Base-by-base conservation (phyloP, 768 basidiomycete genomes). In the Aureoboletus auriporus region DNA sequence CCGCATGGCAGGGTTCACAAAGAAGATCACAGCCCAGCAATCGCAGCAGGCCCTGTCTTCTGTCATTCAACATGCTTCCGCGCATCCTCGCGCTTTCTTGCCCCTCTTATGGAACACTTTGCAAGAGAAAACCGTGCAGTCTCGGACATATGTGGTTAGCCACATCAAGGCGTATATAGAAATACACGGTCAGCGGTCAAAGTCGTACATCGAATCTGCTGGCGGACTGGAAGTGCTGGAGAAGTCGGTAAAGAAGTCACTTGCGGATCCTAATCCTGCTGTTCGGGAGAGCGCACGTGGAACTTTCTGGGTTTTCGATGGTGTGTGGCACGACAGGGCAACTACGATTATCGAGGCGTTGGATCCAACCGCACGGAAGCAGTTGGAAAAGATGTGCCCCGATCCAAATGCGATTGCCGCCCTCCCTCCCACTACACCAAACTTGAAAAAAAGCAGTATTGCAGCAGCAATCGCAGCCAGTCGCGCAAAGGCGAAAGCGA, bases 401-500 rank as follows among this genome's bases (percentile, higher is more conserved):
- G 72, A 79, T 57, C 78, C 79, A 5, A 70, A 72, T 35, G 62
- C 46, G 10, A 55, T 74, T 16, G 69, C 69, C 11, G 54, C 61
- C 23, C 61, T 74, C 23, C 69, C 76, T 28, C 74, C 77, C 3
- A 78, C 79, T 8, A 80, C 85, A 13, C 79, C 79, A 43, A 69
- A 65, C 45, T 65, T 66, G 45, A 93, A 92, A 71, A 93, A 93
- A 67, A 80, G 80, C 39, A 90, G 89, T 49, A 74, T 93, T 47
- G 85, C 89, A 35, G 89, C 92, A 8, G 82, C 89, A 20, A 89
- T 94, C 58, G 93, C 93, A 35, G 91, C 93, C 17, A 93, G 88
- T 62, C 79, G 92, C 20, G 89, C 86, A 13, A 94, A 90, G 63
- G 89, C 89, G 13, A 91, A 84, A 59, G 84, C 80, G 17, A 89